Conservation (phyloP, 2,329 filamentous ascomycete species). For the Ophiosphaerella narmari region DNA sequence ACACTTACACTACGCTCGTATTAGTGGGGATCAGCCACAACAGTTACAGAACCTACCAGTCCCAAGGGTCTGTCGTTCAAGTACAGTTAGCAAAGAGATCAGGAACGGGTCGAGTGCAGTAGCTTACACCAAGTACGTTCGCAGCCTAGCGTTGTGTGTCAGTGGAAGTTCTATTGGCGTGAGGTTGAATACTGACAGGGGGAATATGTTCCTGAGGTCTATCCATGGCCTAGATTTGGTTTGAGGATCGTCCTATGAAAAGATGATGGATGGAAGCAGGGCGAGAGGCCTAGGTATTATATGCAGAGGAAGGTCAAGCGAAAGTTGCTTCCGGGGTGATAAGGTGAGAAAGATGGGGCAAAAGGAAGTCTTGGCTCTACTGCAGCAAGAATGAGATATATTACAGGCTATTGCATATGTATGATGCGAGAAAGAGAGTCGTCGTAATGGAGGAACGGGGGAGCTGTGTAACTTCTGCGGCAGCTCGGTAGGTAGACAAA, state of each 20-base stretch:
- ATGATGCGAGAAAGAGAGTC: constrained; percentile 1
- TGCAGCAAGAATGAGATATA: constrained; percentile 6
- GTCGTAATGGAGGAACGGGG: constrained; percentile 10
- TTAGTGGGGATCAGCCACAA: constrained; percentile 10
- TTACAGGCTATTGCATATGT: constrained; percentile 4
- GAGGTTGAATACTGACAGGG: constrained; percentile 26
- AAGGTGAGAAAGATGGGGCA: neutral
- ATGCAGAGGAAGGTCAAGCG: neutral
- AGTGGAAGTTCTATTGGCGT: constrained; percentile 14
- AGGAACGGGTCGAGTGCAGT: constrained; percentile 1
- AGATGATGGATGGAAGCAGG: neutral
- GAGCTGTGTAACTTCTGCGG: constrained; percentile 16
- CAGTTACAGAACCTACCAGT: constrained; percentile 32
- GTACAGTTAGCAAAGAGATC: constrained; percentile 16
- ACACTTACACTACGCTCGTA: constrained; percentile 27
- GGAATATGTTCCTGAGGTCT: constrained; percentile 42
- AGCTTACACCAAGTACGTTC: constrained; percentile 45
- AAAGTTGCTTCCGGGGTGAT: neutral
- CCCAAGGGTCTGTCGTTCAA: constrained; percentile 40
- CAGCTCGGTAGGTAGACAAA: constrained; percentile 14
- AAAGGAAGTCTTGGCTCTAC: constrained; percentile 3
- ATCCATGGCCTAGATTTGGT: constrained; percentile 20
- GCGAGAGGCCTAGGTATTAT: neutral
- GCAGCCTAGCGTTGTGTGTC: constrained; percentile 40
- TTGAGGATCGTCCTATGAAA: too few species aligned